These are phyloP conservation scores for Nicotiana noctiflora DNA, from an alignment of 257 asterid species.

Conservation along the genomic window DNA sequence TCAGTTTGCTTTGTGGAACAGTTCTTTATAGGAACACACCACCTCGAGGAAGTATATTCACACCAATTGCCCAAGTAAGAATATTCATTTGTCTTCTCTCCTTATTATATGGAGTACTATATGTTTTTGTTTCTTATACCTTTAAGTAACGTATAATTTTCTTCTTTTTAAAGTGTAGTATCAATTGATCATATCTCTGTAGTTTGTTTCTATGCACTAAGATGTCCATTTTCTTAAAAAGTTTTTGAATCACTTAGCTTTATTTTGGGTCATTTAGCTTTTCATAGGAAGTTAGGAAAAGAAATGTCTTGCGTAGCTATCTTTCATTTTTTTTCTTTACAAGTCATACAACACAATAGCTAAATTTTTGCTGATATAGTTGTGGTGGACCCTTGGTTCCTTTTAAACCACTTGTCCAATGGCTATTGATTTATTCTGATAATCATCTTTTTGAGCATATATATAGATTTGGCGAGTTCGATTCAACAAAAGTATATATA, in stretches of 20 bases:
- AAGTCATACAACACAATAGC: slow-evolving; percentile 2
- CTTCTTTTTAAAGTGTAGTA: background rate
- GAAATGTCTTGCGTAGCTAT: background rate
- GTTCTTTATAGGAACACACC: slow-evolving; percentile 36
- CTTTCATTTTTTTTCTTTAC: background rate
- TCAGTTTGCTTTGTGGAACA: slow-evolving; percentile 49
- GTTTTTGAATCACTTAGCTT: background rate
- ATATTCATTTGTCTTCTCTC: background rate
- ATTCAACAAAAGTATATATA: background rate
- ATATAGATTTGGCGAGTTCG: background rate
- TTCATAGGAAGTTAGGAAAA: background rate
- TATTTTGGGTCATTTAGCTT: background rate
- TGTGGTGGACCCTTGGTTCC: background rate
- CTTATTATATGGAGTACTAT: background rate
- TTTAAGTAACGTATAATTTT: background rate
- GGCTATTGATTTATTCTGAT: background rate
- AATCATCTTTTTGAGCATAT: background rate
- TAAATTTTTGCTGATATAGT: background rate
- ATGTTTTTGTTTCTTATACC: background rate
- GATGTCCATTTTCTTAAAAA: background rate
- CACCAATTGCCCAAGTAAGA: slow-evolving; percentile 58
- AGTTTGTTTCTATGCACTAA: background rate
- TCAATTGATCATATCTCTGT: background rate
- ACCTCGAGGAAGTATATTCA: slow-evolving; percentile 56
- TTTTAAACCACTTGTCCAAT: background rate